A percentile compares a stretch with the other conserved stretches of the same genome.
Evolutionary conservation across 768 basidiomycete species (phyloP).

Genomic region (Tylopilus rubrobrunneus): DNA sequence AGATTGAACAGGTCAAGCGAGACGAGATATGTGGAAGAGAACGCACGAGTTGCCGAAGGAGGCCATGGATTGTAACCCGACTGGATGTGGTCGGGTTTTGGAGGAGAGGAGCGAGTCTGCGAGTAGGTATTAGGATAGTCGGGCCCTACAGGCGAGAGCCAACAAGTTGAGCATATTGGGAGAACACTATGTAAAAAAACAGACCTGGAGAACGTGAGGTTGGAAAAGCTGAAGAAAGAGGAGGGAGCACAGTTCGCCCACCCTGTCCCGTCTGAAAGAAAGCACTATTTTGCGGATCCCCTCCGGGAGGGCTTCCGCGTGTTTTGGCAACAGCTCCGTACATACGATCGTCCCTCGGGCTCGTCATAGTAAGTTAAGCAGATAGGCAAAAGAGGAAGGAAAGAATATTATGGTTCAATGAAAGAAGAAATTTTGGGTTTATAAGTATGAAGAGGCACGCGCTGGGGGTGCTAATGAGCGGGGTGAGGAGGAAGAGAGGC

Average conservation of each 20-base stretch:
- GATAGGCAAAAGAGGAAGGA: slow-evolving; percentile 55
- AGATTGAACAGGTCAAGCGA: background rate
- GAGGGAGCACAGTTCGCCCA: slow-evolving; percentile 87
- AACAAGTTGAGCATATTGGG: slow-evolving; percentile 56
- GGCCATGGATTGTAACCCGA: slow-evolving; percentile 48
- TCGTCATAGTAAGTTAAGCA: slow-evolving; percentile 61
- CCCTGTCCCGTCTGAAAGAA: slow-evolving; percentile 80
- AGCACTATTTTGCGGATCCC: slow-evolving; percentile 54
- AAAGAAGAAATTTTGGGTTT: slow-evolving; percentile 54
- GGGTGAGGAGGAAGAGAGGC: slow-evolving; percentile 32
- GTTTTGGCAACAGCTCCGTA: slow-evolving; percentile 60
- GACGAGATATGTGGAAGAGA: slow-evolving; percentile 14
- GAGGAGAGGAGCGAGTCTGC: slow-evolving; percentile 62
- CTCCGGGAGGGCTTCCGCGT: slow-evolving; percentile 62
- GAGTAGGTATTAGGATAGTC: slow-evolving; percentile 56
- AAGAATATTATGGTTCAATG: slow-evolving; percentile 40
- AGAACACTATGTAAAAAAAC: slow-evolving; percentile 56
- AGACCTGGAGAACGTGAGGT: slow-evolving; percentile 89
- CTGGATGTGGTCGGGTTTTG: slow-evolving; percentile 54
- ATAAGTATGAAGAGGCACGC: slow-evolving; percentile 42
- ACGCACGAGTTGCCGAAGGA: slow-evolving; percentile 31
- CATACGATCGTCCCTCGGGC: slow-evolving; percentile 68
- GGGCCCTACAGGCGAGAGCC: slow-evolving; percentile 57
- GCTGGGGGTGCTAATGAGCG: slow-evolving; percentile 41
- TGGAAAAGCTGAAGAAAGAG: slow-evolving; percentile 81